Conservation (phyloP, 305 asterid species). For the Fraxinus sp. region DNA sequence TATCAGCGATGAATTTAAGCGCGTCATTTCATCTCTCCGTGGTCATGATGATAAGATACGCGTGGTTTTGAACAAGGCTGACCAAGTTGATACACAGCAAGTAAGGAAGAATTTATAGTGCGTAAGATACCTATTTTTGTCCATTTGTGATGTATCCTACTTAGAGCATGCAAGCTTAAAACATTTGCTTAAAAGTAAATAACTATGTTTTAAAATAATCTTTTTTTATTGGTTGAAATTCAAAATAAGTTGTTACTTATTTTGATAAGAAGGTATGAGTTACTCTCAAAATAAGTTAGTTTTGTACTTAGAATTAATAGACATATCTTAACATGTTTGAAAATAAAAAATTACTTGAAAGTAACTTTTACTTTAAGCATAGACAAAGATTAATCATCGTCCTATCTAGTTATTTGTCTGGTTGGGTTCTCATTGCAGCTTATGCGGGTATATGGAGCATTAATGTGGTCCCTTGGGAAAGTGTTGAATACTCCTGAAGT, state of each 20-base stretch:
- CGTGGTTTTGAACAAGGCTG: slow-evolving; percentile 85
- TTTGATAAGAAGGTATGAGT: neutral
- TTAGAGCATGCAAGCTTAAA: neutral
- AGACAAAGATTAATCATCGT: slow-evolving; percentile 1
- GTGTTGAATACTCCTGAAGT: slow-evolving; percentile 95
- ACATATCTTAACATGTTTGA: neutral
- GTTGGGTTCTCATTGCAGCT: slow-evolving; percentile 51
- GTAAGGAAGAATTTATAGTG: slow-evolving; percentile 31
- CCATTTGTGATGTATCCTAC: neutral
- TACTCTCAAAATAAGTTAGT: neutral
- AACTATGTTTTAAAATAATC: neutral
- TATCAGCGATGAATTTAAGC: slow-evolving; percentile 75
- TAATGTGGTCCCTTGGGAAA: slow-evolving; percentile 98
- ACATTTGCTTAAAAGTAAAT: neutral
- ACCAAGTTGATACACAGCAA: slow-evolving; percentile 92
- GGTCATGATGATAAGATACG: slow-evolving; percentile 97
- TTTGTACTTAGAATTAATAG: neutral
- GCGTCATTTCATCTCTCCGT: slow-evolving; percentile 82
- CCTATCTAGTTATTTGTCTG: slow-evolving; percentile 2
- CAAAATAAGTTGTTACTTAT: neutral
- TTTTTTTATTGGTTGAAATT: neutral
- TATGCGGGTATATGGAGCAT: slow-evolving; percentile 95
- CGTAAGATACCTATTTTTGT: neutral
- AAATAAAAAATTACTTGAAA: neutral
- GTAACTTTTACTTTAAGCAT: neutral